These are phyloP conservation scores for Ascocoryne sarcoides DNA, from an alignment of 2,329 filamentous ascomycete species.

Conservation along the genomic window DNA sequence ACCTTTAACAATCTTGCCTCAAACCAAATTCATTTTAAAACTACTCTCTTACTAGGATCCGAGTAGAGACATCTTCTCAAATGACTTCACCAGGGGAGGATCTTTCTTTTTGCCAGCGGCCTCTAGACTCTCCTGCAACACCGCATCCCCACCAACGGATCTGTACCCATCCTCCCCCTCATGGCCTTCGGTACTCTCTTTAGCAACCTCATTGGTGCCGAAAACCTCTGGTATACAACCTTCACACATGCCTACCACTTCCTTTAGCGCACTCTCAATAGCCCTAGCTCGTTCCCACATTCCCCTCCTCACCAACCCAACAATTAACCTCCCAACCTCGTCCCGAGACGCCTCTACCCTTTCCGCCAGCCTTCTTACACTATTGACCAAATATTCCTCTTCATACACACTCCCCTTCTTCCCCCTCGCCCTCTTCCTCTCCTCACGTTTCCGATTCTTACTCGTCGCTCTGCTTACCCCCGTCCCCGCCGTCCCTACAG, in stretches of 20 bases:
- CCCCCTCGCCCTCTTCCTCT: slow-evolving; percentile 87
- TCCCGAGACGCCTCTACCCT: slow-evolving; percentile 63
- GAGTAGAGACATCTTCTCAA: slow-evolving; percentile 37
- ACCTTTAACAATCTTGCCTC: no score
- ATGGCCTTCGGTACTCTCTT: slow-evolving; percentile 17
- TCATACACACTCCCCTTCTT: slow-evolving; percentile 98
- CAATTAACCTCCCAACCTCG: slow-evolving; percentile 67
- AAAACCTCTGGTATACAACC: slow-evolving; percentile 66
- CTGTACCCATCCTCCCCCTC: slow-evolving; percentile 23
- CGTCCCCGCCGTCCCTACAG: slow-evolving; percentile 60
- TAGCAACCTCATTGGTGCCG: slow-evolving; percentile 14
- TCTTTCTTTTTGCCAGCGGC: slow-evolving; percentile 24
- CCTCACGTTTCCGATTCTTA: slow-evolving; percentile 82
- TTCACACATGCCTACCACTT: slow-evolving; percentile 63
- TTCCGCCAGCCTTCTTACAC: slow-evolving; percentile 73
- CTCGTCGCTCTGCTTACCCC: slow-evolving; percentile 69
- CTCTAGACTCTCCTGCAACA: slow-evolving; percentile 27
- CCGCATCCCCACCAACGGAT: slow-evolving; percentile 27
- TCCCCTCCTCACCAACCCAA: slow-evolving; percentile 65
- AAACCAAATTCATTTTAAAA: no score
- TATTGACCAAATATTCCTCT: slow-evolving; percentile 92
- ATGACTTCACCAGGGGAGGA: slow-evolving; percentile 26
- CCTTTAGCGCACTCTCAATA: slow-evolving; percentile 63
- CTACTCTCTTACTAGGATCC: slow-evolving; percentile 17
- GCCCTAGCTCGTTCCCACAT: slow-evolving; percentile 85